Conservation (phyloP, 805 yeast genomes). For the Metschnikowia arizonensis region DNA sequence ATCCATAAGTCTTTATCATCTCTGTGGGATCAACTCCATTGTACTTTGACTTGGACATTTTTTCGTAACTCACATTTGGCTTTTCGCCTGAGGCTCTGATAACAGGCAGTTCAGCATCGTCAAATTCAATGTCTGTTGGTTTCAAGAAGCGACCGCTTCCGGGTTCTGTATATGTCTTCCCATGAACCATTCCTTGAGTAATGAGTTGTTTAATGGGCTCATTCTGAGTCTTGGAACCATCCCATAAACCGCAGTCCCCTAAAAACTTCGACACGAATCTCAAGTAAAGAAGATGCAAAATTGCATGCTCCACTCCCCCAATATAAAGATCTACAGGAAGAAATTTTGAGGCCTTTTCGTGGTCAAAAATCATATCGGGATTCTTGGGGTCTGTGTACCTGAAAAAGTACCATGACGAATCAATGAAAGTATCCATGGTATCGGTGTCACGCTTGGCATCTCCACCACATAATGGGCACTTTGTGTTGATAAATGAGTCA, state of each 20-base stretch:
- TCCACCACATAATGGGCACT: slow-evolving; percentile 78
- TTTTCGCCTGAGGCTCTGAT: slow-evolving; percentile 46
- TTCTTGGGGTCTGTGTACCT: slow-evolving; percentile 78
- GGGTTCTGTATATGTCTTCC: slow-evolving; percentile 75
- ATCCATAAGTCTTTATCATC: slow-evolving; percentile 74
- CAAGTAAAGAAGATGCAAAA: slow-evolving; percentile 81
- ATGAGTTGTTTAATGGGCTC: slow-evolving; percentile 81
- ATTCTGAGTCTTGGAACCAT: slow-evolving; percentile 50
- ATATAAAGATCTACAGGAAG: slow-evolving; percentile 88
- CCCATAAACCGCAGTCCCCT: slow-evolving; percentile 63
- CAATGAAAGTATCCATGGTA: slow-evolving; percentile 98
- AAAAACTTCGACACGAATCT: slow-evolving; percentile 83
- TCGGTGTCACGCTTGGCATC: slow-evolving; percentile 86
- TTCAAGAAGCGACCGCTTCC: slow-evolving; percentile 67
- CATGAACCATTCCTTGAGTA: slow-evolving; percentile 98
- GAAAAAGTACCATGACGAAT: slow-evolving; percentile 94
- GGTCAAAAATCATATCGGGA: slow-evolving; percentile 47
- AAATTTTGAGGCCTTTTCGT: slow-evolving; percentile 42
- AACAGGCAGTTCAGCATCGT: slow-evolving; percentile 39
- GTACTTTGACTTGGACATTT: slow-evolving; percentile 94
- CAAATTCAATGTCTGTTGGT: slow-evolving; percentile 63
- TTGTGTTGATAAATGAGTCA: slow-evolving; percentile 63
- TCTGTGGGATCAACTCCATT: slow-evolving; percentile 90
- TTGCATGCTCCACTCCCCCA: slow-evolving; percentile 98
- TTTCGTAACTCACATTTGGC: slow-evolving; percentile 67